These are phyloP conservation scores for Cyamopsis tetragonoloba DNA, from an alignment of 306 rosid species.

Conservation along the genomic window DNA sequence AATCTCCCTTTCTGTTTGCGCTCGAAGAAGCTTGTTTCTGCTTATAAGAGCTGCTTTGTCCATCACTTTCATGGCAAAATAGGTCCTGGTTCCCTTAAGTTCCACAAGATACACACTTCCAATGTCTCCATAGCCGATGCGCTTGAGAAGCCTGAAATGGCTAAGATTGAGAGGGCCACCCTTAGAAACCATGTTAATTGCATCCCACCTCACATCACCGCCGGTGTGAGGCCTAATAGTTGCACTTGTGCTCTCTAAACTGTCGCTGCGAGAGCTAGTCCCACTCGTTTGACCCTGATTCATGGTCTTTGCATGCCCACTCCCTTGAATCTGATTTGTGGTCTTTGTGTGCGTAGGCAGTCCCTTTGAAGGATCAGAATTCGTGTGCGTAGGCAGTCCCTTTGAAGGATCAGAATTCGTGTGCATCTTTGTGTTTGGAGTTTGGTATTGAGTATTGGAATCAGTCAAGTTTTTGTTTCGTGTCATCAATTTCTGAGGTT, in stretches of 20 bases:
- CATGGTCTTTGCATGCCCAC: no score
- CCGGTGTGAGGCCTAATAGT: constrained; percentile 81
- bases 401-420: constrained; percentile 33
- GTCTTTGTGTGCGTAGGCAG: constrained; percentile 31
- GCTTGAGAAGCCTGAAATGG: constrained; percentile 78
- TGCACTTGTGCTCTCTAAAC: constrained; percentile 64
- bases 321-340: constrained; percentile 28
- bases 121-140: constrained; percentile 81
- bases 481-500: constrained; percentile 26
- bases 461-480: constrained; percentile 29
- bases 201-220: constrained; percentile 87
- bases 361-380: constrained; percentile 24
- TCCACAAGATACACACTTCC: constrained; percentile 83
- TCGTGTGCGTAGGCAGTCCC: not conserved
- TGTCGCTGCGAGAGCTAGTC: constrained; percentile 51
- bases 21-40: constrained; percentile 77
- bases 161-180: constrained; percentile 50
- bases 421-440: constrained; percentile 34
- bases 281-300: constrained; percentile 36
- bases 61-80: constrained; percentile 91
- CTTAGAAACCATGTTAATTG: constrained; percentile 51
- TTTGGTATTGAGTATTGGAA: constrained; percentile 6
- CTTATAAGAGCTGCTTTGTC: constrained; percentile 81
- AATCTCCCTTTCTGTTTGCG: constrained; percentile 90
- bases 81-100: constrained; percentile 53